Evolutionary conservation across 768 basidiomycete genomes (phyloP), one percentile per base, ranked within the genome.

Genomic region (Mycena leptocephala): DNA sequence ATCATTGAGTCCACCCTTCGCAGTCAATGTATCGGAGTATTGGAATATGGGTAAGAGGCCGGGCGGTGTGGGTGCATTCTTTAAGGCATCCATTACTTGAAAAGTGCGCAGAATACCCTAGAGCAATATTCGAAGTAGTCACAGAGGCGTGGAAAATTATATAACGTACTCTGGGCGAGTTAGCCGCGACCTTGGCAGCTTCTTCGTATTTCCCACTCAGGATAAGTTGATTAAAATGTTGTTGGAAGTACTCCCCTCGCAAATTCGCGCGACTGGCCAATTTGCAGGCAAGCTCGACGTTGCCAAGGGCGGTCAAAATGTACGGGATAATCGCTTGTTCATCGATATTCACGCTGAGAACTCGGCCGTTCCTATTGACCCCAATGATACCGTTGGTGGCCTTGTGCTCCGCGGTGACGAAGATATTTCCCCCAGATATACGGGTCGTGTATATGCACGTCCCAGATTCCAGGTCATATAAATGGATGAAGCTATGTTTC

Each of bases 371-470:
- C 91, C 98, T 96, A 92, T 99, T 99, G 82, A 99, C 97, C 79
- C 98, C 98, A 77, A 99, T 96, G 85, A 99, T 98, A 88, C 98
- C 98, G 82, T 96, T 92, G 5, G 94, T 93, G 22, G 93, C 92
- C 84, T 99, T 97, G 82, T 99, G 97, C 81, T 99, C 97, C 39
- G 98, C 96, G 16, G 98, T 99, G 56, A 98, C 97, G 83, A 99
- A 99, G 83, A 99, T 99, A 37, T 98, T 99, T 88, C 99, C 98
- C 39, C 98, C 98, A 51, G 96, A 97, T 84, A 99, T 99, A 78
- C 98, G 95, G 91, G 99, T 99, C 98, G 99, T 99, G 89, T 99
- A 99, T 74, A 99, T 93, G 87, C 98, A 99, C 53, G 96, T 94
- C 72, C 97, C 98, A 11, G 97, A 92, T 85, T 99, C 98, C 78